These are phyloP conservation scores for Galeopsis tetrahit DNA, from an alignment of 257 asterid species.

Conservation along the genomic window DNA sequence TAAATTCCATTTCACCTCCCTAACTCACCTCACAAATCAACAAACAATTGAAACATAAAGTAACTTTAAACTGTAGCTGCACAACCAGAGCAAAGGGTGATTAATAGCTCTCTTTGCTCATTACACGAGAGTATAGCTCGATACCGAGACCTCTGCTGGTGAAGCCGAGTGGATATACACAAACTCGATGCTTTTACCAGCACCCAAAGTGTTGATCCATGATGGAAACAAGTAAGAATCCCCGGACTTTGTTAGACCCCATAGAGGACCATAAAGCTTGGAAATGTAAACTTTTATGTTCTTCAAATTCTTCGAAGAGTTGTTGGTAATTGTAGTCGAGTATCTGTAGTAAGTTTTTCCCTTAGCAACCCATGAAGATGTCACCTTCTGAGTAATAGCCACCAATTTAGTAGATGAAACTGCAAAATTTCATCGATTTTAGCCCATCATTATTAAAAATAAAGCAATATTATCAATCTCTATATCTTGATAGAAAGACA, in stretches of 20 bases:
- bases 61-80: slow-evolving; percentile 56
- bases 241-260: slow-evolving; percentile 88
- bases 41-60: slow-evolving; percentile 43
- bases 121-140: slow-evolving; percentile 73
- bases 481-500: not conserved
- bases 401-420: slow-evolving; percentile 51
- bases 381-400: slow-evolving; percentile 57
- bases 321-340: slow-evolving; percentile 71
- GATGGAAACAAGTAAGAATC: slow-evolving; percentile 76
- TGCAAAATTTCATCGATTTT: slow-evolving; percentile 35
- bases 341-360: slow-evolving; percentile 85
- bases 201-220: slow-evolving; percentile 71
- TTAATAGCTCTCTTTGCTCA: slow-evolving; percentile 10
- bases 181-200: slow-evolving; percentile 91
- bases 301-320: slow-evolving; percentile 73
- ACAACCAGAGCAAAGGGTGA: slow-evolving; percentile 47
- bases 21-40: slow-evolving; percentile 54
- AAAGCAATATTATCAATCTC: not conserved
- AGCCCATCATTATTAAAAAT: not conserved
- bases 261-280: slow-evolving; percentile 85
- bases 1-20: slow-evolving; percentile 43
- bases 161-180: slow-evolving; percentile 88
- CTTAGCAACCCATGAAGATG: slow-evolving; percentile 67
- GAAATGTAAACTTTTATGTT: slow-evolving; percentile 67
- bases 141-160: slow-evolving; percentile 75